phyloP scores from a whole-genome alignment of 192 early-diverging fungal genomes.

The Lobosporangium transversale region DNA sequence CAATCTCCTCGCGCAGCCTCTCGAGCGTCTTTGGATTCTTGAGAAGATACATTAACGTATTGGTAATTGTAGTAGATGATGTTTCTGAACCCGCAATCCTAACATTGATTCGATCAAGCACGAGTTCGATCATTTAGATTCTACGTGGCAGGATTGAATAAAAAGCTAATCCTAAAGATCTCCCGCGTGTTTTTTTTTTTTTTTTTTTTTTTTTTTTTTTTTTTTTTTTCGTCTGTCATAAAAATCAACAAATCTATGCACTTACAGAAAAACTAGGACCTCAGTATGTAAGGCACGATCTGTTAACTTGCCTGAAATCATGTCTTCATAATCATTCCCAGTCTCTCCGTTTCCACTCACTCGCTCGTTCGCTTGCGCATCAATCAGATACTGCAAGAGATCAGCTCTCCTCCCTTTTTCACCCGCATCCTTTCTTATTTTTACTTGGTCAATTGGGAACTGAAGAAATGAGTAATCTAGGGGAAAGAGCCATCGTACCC shows the following conservation, averaged over 20 bases:
- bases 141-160: no score
- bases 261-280: constrained; percentile 51
- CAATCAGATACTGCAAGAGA: constrained; percentile 32
- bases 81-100: constrained; percentile 54
- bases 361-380: constrained; percentile 34
- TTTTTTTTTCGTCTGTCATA: not conserved
- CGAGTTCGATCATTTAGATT: no score
- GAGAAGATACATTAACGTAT: constrained; percentile 37
- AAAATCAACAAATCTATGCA: not conserved
- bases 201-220: no score
- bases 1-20: constrained; percentile 33
- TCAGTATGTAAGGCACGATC: constrained; percentile 28
- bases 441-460: constrained; percentile 12
- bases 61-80: constrained; percentile 25
- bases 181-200: no score
- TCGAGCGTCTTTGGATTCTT: constrained; percentile 32
- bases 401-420: constrained; percentile 24
- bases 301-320: constrained; percentile 35
- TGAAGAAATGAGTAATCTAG: constrained; percentile 31
- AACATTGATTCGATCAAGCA: no score
- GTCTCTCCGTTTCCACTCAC: constrained; percentile 31
- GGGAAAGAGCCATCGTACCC: constrained; percentile 30
- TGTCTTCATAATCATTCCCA: constrained; percentile 32
- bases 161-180: no score
- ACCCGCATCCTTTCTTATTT: constrained; percentile 4